Evolutionary conservation across 495 filamentous ascomycete species (phyloP), one percentile per base, ranked within the genome.

Genomic region (Hypoxylon intermedium): DNA sequence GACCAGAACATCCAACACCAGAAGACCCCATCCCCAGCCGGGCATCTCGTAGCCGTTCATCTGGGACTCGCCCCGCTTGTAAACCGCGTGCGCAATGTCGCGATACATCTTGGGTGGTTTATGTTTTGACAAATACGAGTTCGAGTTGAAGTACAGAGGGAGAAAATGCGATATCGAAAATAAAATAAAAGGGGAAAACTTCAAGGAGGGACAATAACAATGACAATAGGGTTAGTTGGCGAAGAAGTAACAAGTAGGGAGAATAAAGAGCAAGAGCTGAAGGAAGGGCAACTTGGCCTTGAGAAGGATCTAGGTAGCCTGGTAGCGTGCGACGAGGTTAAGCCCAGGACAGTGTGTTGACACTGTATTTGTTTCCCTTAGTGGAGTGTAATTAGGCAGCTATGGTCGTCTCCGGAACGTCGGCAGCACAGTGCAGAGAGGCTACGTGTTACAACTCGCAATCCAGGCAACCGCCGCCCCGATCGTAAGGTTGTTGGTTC

Each of bases 81-180:
- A 70, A 46, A 72, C 65, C 38, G 68, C 67, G 46, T 67, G 64
- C 31, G 70, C 68, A 50, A 72, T 64, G 46, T 70, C 63, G 56
- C 51, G 67, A 68, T 72, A 70, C 70, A 72, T 71, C 48, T 63
- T 70, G 53, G 40, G 18, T 7, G 21, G 18, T 23, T 4, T 37
- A 18, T 13, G 41, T 34, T 20, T 28, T 33, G 9, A 45, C 28
- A 21, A 42, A 7, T 26, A 26, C 7, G 48, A 36, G n/a, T 20
- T 15, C 33, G 36, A 41, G 1, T 41, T 24, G 9, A 3, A 15
- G 49, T 6, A 57, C 37, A 44, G 15, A 28, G 26, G 53, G 33
- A 30, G 33, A 47, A 20, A 30, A 36, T 30, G 5, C 26, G 40
- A 5, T 21, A 46, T 61, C 34, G 38, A n/a, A n/a, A n/a, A 43